These are phyloP conservation scores for Setaria italica DNA, from an alignment of 202 grass and related monocot species.

Conservation along the genomic window DNA sequence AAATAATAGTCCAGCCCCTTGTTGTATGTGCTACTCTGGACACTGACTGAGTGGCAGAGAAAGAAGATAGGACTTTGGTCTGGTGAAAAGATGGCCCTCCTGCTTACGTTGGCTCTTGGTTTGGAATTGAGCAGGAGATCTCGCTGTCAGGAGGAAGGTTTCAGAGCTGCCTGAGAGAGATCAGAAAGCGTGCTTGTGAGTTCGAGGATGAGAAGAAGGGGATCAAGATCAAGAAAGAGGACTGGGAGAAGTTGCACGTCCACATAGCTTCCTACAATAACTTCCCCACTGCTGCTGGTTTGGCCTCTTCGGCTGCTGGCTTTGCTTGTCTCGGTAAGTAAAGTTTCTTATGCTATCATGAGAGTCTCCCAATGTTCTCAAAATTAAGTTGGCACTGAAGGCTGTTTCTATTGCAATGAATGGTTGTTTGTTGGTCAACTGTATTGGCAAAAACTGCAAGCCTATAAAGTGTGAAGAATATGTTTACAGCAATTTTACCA, in stretches of 20 bases:
- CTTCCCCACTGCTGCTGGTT: conserved; percentile 90
- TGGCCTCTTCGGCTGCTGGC: conserved; percentile 95
- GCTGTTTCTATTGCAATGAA: neutral
- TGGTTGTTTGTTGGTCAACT: neutral
- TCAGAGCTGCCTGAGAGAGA: conserved; percentile 92
- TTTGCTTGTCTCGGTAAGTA: conserved; percentile 86
- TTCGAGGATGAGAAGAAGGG: conserved; percentile 73
- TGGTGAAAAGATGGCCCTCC: neutral
- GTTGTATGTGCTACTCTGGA: neutral
- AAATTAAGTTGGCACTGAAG: neutral
- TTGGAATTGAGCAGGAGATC: conserved; percentile 78
- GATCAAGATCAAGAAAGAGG: conserved; percentile 78
- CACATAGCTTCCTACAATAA: conserved; percentile 94
- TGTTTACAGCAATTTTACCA: neutral
- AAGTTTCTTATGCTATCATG: conserved; percentile 6
- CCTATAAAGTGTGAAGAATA: neutral
- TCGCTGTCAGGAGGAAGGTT: conserved; percentile 68
- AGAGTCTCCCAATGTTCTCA: neutral
- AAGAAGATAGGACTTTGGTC: neutral
- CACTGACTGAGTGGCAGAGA: neutral
- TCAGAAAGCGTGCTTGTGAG: conserved; percentile 68
- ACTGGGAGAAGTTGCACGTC: conserved; percentile 82
- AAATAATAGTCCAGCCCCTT: neutral
- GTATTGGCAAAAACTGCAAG: neutral
- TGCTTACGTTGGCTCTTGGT: conserved; percentile 4